These are phyloP conservation scores for Elsinoe batatas DNA, from an alignment of 2,329 filamentous ascomycete species.

Conservation along the genomic window DNA sequence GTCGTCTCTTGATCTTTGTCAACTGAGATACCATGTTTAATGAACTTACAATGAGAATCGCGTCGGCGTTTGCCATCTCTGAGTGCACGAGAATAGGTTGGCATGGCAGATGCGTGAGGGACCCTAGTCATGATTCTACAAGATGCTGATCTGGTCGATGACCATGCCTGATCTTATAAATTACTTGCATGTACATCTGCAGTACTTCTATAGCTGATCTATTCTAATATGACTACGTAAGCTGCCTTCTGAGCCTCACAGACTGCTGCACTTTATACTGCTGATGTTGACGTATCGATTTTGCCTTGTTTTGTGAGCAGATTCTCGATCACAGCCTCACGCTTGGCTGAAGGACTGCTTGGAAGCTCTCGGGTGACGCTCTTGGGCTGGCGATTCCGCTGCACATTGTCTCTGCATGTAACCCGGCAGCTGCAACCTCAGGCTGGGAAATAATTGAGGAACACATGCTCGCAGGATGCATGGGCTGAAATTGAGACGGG, in stretches of 20 bases:
- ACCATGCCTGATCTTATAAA: neutral
- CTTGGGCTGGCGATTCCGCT: neutral
- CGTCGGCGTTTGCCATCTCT: neutral
- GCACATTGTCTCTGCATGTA: neutral
- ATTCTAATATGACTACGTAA: neutral
- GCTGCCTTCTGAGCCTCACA: neutral
- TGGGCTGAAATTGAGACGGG: neutral
- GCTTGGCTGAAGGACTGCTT: slow-evolving; percentile 3
- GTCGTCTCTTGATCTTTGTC: slow-evolving; percentile 16
- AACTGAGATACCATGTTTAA: neutral
- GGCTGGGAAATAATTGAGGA: neutral
- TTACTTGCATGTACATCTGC: neutral
- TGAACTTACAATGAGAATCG: too few relatives aligned
- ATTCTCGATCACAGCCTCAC: slow-evolving; percentile 3
- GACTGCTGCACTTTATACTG: neutral
- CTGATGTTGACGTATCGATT: neutral
- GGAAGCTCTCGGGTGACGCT: neutral
- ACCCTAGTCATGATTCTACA: neutral
- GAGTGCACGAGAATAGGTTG: too few relatives aligned
- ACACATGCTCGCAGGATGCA: neutral
- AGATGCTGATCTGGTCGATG: neutral
- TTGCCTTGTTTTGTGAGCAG: neutral
- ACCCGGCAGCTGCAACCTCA: neutral
- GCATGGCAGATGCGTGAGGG: neutral
- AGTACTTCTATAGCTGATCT: neutral